Percentiles rank a stretch among this genome's conserved stretches.
Evolutionary conservation across 805 yeast species (phyloP).

Genomic region (Saturnispora besseyi): DNA sequence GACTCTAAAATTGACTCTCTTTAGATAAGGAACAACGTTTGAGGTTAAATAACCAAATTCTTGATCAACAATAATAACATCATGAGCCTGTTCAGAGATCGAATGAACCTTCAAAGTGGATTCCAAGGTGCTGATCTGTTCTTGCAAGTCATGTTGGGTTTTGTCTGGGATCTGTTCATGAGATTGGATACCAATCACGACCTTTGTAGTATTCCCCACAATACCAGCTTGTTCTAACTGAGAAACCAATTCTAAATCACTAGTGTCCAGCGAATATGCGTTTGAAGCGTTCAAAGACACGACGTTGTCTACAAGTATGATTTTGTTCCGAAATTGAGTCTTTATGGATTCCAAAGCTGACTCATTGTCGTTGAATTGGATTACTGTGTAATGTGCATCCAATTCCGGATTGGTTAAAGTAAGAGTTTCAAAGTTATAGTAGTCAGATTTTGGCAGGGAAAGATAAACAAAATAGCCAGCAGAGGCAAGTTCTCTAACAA

Average conservation of each 20-base stretch:
- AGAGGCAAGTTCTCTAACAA: not conserved
- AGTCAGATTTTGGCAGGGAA: not conserved
- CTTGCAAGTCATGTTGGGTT: not conserved
- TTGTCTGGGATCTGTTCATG: not conserved
- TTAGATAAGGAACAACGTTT: slow-evolving; percentile 4
- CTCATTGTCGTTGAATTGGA: not conserved
- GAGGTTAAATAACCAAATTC: not conserved
- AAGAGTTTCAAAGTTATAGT: not conserved
- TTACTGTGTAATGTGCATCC: not conserved
- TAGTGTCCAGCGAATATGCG: slow-evolving; percentile 1
- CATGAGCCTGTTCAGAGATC: not conserved
- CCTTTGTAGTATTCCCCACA: not conserved
- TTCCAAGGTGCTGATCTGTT: not conserved
- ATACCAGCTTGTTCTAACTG: not conserved
- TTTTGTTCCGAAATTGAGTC: not conserved
- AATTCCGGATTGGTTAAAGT: slow-evolving; percentile 10
- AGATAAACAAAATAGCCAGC: slow-evolving; percentile 3
- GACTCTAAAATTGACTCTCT: slow-evolving; percentile 6
- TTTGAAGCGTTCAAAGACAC: slow-evolving; percentile 8
- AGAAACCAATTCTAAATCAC: slow-evolving; percentile 8
- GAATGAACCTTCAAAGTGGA: not conserved
- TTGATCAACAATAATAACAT: not conserved
- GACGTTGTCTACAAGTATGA: not conserved
- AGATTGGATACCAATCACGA: not conserved
- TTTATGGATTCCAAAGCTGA: not conserved